Evolutionary conservation across 139 green algal genomes (phyloP).

Genomic region (Tetradesmus obliquus): DNA sequence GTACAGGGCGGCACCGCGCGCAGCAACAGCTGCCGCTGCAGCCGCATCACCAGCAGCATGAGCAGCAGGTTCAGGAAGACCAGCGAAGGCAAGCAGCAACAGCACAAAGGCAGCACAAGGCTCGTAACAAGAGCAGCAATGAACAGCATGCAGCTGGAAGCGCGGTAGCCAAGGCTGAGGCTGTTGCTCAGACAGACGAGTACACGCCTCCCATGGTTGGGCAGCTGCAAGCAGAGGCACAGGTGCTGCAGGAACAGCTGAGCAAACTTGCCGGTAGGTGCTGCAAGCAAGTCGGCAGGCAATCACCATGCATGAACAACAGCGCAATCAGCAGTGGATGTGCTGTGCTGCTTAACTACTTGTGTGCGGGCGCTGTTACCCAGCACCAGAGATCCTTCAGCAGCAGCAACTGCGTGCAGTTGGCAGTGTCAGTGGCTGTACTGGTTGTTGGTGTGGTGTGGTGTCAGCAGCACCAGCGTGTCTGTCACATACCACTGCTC

Average conservation of each 20-base stretch:
- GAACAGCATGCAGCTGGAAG: not conserved
- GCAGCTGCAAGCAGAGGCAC: conserved; percentile 53
- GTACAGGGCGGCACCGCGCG: not conserved
- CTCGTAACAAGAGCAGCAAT: conserved; percentile 32
- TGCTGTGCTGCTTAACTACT: not conserved
- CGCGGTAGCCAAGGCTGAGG: not conserved
- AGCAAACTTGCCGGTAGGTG: conserved; percentile 46
- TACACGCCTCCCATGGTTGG: conserved; percentile 24
- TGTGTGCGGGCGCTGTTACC: not conserved
- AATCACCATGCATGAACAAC: not conserved
- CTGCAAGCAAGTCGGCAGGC: not conserved
- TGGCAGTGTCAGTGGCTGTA: not conserved
- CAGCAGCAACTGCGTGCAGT: not conserved
- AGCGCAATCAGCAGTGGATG: not conserved
- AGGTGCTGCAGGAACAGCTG: conserved; percentile 60
- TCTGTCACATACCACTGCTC: not conserved
- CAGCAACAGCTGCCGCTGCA: conserved; percentile 33
- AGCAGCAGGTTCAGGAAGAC: conserved; percentile 17
- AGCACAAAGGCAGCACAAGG: not conserved
- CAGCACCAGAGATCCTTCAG: not conserved
- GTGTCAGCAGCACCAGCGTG: not conserved
- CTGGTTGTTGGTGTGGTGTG: not conserved
- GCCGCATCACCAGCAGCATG: conserved; percentile 31
- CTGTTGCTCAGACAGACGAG: conserved; percentile 56
- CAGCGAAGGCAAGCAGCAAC: conserved; percentile 10